These are phyloP conservation scores for Yamadazyma blattariae DNA, from an alignment of 1,139 yeast species.

Conservation along the genomic window DNA sequence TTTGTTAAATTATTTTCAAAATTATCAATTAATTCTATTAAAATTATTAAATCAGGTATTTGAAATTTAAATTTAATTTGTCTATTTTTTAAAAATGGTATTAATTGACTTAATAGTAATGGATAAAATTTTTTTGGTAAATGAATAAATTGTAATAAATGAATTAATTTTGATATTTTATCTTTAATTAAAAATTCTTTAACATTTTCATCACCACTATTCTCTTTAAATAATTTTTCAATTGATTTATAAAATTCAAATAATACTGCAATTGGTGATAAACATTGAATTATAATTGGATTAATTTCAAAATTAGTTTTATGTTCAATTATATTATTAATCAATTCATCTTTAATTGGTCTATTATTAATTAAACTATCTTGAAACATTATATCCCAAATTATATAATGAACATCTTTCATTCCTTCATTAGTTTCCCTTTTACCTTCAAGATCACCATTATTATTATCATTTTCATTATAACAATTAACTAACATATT, in stretches of 20 bases:
- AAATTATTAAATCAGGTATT: conserved; percentile 44
- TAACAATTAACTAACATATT: conserved; percentile 66
- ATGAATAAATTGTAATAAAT: conserved; percentile 61
- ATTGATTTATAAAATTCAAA: conserved; percentile 43
- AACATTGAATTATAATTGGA: conserved; percentile 61
- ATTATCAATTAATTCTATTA: conserved; percentile 48
- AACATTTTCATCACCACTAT: too few relatives aligned
- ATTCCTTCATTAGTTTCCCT: conserved; percentile 29
- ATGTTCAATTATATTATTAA: conserved; percentile 50
- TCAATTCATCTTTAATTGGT: conserved; percentile 53
- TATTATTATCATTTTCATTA: conserved; percentile 28
- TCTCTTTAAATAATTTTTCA: conserved; percentile 23
- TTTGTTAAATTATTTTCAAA: conserved; percentile 27
- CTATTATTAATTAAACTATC: conserved; percentile 53
- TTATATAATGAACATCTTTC: conserved; percentile 36
- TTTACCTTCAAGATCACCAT: conserved; percentile 27
- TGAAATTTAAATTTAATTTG: conserved; percentile 26
- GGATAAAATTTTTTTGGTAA: conserved; percentile 60
- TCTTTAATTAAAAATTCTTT: conserved; percentile 17
- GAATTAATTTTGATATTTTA: conserved; percentile 38
- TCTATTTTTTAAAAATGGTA: conserved; percentile 37
- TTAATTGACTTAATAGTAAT: conserved; percentile 45
- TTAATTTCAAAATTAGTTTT: conserved; percentile 40
- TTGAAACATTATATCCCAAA: conserved; percentile 55
- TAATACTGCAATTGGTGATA: conserved; percentile 73